Evolutionary conservation across 2,329 filamentous ascomycete genomes (phyloP).

Genomic region (Penicillium sp.): DNA sequence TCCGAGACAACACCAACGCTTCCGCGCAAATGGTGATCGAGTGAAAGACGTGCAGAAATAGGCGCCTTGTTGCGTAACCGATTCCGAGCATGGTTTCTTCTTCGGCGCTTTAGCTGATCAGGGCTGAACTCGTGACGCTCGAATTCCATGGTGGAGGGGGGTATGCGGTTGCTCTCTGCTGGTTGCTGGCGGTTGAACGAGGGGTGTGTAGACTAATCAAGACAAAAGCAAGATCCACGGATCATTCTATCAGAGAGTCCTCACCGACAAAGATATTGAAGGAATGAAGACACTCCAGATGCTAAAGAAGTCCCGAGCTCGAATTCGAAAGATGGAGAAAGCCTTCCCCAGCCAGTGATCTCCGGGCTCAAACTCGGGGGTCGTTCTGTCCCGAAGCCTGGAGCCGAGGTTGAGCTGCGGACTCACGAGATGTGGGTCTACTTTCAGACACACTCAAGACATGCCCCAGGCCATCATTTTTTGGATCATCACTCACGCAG

Average conservation of each 20-base stretch:
- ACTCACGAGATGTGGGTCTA: slow-evolving; percentile 21
- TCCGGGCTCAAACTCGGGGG: slow-evolving; percentile 36
- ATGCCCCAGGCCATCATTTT: too few species aligned
- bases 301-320: slow-evolving; percentile 6
- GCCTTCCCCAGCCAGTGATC: slow-evolving; percentile 34
- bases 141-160: slow-evolving; percentile 47
- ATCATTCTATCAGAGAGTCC: slow-evolving; percentile 11
- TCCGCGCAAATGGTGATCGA: slow-evolving; percentile 84
- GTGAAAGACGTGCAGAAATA: slow-evolving; percentile 76
- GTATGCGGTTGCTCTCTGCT: slow-evolving; percentile 14
- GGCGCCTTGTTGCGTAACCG: slow-evolving; percentile 68
- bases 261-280: slow-evolving; percentile 1
- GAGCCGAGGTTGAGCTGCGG: slow-evolving; percentile 40
- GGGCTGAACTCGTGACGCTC: slow-evolving; percentile 43
- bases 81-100: slow-evolving; percentile 52
- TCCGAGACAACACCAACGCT: slow-evolving; percentile 86
- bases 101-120: slow-evolving; percentile 57
- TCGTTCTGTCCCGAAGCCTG: slow-evolving; percentile 38
- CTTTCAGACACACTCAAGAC: not conserved
- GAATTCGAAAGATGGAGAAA: slow-evolving; percentile 31
- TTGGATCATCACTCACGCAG: too few species aligned
- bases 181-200: slow-evolving; percentile 29
- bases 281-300: not conserved
- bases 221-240: slow-evolving; percentile 11
- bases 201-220: slow-evolving; percentile 5